Evolutionary conservation across 2,329 filamentous ascomycete genomes (phyloP).

Genomic region (Microthyrium microscopicum): DNA sequence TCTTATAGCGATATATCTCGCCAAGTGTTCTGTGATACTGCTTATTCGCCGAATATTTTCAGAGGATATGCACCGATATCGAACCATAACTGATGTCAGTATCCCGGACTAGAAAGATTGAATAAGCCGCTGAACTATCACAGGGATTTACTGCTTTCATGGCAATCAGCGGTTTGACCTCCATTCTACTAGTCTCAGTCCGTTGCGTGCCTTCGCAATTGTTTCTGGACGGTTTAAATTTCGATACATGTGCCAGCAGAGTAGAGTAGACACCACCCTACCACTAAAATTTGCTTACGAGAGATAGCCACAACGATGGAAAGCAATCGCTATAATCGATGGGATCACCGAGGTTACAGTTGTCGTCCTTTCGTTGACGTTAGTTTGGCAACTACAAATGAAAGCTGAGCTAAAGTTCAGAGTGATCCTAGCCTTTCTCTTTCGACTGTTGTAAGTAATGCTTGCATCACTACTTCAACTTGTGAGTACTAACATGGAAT

Average conservation of each 20-base stretch:
- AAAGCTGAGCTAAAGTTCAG: constrained; percentile 6
- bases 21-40: constrained; percentile 15
- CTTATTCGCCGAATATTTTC: constrained; percentile 16
- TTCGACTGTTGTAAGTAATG: constrained; percentile 7
- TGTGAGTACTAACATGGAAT: not conserved
- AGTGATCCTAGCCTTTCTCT: constrained; percentile 8
- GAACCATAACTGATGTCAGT: constrained; percentile 13
- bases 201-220: constrained; percentile 11
- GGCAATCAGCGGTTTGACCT: constrained; percentile 12
- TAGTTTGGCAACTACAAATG: constrained; percentile 9
- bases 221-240: constrained; percentile 3
- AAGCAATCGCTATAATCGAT: constrained; percentile 6
- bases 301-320: constrained; percentile 7
- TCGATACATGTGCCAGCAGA: constrained; percentile 3
- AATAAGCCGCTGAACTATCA: no score
- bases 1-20: constrained; percentile 12
- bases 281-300: not conserved
- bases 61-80: constrained; percentile 14
- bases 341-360: constrained; percentile 8
- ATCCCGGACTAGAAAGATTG: not conserved
- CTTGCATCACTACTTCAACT: not conserved
- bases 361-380: constrained; percentile 1
- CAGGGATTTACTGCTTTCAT: constrained; percentile 10
- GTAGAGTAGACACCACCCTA: not conserved
- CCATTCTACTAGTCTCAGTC: constrained; percentile 12